Base-by-base conservation (phyloP, 106 monocot genomes). In the Posidonia australis region DNA sequence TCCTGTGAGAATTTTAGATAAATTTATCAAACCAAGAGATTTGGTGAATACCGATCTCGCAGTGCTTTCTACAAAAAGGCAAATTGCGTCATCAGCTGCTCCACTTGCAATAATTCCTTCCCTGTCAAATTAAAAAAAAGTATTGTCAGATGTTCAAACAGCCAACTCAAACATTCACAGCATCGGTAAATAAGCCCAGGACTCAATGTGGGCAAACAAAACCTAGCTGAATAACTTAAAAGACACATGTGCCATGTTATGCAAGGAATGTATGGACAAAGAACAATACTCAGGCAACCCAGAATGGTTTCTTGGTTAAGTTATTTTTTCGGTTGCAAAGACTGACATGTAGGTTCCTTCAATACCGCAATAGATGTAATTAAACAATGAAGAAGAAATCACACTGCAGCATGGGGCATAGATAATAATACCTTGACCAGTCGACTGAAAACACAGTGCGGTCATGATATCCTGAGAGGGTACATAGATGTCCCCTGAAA, bases 401-500 rank as follows among this genome's bases (percentile, higher is more conserved):
- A 13, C 26, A 58, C 13, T 28, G 27, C 28, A 47, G 45, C 17
- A 13, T 11, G 3, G 58, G 24, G 58, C 23, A 29, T 26, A 2
- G 5, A 36, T 4, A 54, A 22, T 24, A 54, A 60, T 66, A 74
- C 74, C 74, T 74, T 58, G 66, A 66, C 74, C 74, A 66, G 60
- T 67, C 51, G 49, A 74, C 74, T 11, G 74, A 74, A 53, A 74
- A 74, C 58, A 74, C 45, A 18, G 74, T 74, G 17, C 74, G 74
- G 46, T 26, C 27, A 36, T 74, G 74, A 74, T 56, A 74, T 25
- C 74, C 74, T 19, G 74, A 66, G 27, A 74, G 58, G 0, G 72
- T 72, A 55, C 55, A 72, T 10, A 72, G 23, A 25, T 72, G 72
- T 10, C 25, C 24, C 72, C 72, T 72, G 64, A 77, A 81, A 80